phyloP scores from a whole-genome alignment of 345 rosid genomes.

The Limnanthes douglasii region DNA sequence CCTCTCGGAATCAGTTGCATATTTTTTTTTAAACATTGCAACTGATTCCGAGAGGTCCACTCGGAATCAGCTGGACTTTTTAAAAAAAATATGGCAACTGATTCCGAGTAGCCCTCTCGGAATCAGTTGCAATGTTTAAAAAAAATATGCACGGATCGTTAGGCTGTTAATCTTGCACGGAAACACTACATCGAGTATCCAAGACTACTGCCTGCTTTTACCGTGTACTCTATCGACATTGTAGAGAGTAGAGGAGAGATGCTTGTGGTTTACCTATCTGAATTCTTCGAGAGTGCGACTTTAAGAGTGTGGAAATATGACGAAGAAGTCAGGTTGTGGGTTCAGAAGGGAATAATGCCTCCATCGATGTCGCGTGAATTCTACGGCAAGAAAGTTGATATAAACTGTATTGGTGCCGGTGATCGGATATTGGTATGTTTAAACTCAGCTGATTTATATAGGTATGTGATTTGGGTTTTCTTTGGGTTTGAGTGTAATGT shows the following conservation, averaged over 20 bases:
- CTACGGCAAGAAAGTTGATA: conserved; percentile 55
- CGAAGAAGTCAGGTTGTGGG: conserved; percentile 32
- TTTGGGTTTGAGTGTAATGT: too few relatives aligned
- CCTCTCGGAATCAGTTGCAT: too few relatives aligned
- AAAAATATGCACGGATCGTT: too few relatives aligned
- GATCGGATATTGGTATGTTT: conserved; percentile 55
- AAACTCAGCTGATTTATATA: conserved; percentile 33
- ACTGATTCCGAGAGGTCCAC: too few relatives aligned
- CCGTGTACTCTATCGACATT: conserved; percentile 71
- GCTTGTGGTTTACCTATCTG: conserved; percentile 54
- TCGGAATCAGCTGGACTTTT: too few relatives aligned
- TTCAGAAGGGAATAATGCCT: conserved; percentile 57
- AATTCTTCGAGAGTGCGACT: conserved; percentile 66
- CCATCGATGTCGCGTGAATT: conserved; percentile 74
- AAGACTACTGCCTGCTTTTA: conserved; percentile 46
- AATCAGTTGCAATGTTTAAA: too few relatives aligned
- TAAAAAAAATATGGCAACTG: too few relatives aligned
- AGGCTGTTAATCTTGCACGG: conserved; percentile 31
- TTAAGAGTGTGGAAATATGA: conserved; percentile 67
- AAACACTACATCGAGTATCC: conserved; percentile 56
- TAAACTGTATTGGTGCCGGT: conserved; percentile 72
- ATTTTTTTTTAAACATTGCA: too few relatives aligned
- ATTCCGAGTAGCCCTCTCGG: too few relatives aligned
- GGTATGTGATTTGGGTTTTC: too few relatives aligned
- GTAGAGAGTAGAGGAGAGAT: conserved; percentile 62